Conservation (phyloP, 768 basidiomycete species). For the Lactifluus subvellereus region DNA sequence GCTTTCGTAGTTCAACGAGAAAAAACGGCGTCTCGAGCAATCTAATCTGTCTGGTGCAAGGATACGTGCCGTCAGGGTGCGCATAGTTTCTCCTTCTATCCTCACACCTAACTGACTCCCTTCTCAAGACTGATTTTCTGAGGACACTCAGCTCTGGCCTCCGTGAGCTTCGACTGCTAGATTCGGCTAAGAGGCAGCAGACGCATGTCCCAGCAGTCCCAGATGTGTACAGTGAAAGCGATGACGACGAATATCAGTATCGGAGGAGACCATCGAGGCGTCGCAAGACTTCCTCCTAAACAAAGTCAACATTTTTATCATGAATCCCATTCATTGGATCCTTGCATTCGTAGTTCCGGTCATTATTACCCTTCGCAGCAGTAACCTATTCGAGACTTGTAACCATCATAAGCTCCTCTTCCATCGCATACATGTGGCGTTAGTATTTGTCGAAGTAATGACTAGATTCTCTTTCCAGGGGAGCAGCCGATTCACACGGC, state of each 20-base stretch:
- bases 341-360: slow-evolving; percentile 1
- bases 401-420: background rate
- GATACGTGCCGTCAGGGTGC: slow-evolving; percentile 54
- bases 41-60: slow-evolving; percentile 39
- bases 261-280: slow-evolving; percentile 29
- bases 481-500: background rate
- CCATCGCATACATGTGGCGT: background rate
- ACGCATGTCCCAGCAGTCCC: slow-evolving; percentile 37
- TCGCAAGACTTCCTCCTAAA: slow-evolving; percentile 13
- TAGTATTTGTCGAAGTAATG: background rate
- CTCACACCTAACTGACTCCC: background rate
- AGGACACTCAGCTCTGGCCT: slow-evolving; percentile 54
- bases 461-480: background rate
- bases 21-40: slow-evolving; percentile 51
- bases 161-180: slow-evolving; percentile 54
- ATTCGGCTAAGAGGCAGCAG: slow-evolving; percentile 45
- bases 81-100: slow-evolving; percentile 17
- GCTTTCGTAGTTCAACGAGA: slow-evolving; percentile 49
- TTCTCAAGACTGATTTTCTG: slow-evolving; percentile 58
- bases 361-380: background rate
- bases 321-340: background rate
- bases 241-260: slow-evolving; percentile 49
- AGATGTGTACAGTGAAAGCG: slow-evolving; percentile 44
- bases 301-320: background rate
- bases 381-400: background rate